Percentiles rank a stretch among this genome's conserved stretches.
Conservation (phyloP, 805 yeast species). For the Metschnikowia reukaufii region DNA sequence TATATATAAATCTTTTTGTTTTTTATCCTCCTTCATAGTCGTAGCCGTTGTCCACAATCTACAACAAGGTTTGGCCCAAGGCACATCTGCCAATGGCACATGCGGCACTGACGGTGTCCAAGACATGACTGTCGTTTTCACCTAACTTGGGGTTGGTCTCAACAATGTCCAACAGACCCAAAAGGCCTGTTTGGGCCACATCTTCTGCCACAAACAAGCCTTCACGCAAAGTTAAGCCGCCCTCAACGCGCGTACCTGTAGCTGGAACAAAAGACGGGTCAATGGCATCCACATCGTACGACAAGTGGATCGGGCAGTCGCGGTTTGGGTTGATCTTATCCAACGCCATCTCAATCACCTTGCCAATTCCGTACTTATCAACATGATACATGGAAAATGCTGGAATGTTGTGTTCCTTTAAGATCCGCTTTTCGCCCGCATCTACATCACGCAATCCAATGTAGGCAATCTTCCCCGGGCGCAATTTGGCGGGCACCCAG, state of each 20-base stretch:
- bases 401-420: slow-evolving; percentile 67
- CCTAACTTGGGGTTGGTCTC: slow-evolving; percentile 93
- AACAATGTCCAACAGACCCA: slow-evolving; percentile 86
- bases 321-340: slow-evolving; percentile 70
- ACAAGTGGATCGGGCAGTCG: slow-evolving; percentile 74
- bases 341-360: slow-evolving; percentile 89
- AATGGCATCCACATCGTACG: slow-evolving; percentile 95
- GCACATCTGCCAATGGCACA: slow-evolving; percentile 92
- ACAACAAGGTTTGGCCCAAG: slow-evolving; percentile 83
- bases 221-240: slow-evolving; percentile 92
- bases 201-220: slow-evolving; percentile 92
- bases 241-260: slow-evolving; percentile 97
- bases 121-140: slow-evolving; percentile 66
- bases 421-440: slow-evolving; percentile 72
- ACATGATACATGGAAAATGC: slow-evolving; percentile 96
- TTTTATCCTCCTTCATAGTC: background rate
- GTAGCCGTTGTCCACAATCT: slow-evolving; percentile 10
- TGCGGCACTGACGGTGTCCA: slow-evolving; percentile 87
- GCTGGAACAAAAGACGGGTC: slow-evolving; percentile 95
- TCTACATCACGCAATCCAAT: slow-evolving; percentile 95
- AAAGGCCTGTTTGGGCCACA: slow-evolving; percentile 83
- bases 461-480: slow-evolving; percentile 75
- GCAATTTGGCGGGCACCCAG: slow-evolving; percentile 77
- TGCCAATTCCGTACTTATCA: slow-evolving; percentile 89
- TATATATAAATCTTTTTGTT: background rate